phyloP scores from a whole-genome alignment of 345 rosid genomes.

The Limnanthes douglasii region DNA sequence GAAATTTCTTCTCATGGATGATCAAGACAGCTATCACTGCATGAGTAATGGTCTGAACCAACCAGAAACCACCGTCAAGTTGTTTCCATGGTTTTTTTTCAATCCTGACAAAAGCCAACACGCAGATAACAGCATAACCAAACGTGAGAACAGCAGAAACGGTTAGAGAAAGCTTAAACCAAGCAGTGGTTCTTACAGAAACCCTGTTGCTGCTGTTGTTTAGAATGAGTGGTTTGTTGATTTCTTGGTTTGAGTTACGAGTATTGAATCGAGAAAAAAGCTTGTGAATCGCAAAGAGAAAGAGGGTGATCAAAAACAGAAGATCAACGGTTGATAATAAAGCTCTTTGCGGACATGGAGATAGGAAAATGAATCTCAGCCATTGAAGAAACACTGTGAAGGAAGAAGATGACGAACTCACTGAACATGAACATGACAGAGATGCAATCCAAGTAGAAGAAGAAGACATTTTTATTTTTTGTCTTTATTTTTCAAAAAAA shows the following conservation, averaged over 20 bases:
- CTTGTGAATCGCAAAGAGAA: conserved; percentile 30
- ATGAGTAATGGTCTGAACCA: conserved; percentile 60
- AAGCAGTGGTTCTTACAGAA: conserved; percentile 16
- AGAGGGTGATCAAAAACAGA: conserved; percentile 32
- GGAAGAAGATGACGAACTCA: conserved; percentile 16
- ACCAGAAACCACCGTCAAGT: conserved; percentile 40
- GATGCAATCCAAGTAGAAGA: conserved; percentile 39
- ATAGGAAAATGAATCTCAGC: conserved; percentile 61
- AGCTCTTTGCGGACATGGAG: conserved; percentile 74
- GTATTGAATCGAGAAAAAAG: conserved; percentile 23
- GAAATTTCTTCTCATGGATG: conserved; percentile 63
- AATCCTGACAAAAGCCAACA: conserved; percentile 26
- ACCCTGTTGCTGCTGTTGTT: conserved; percentile 12
- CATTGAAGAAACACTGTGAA: conserved; percentile 34
- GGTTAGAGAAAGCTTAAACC: conserved; percentile 45
- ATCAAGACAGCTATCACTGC: conserved; percentile 35
- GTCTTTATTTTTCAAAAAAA: too few relatives aligned
- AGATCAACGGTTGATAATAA: conserved; percentile 39
- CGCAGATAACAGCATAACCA: conserved; percentile 25
- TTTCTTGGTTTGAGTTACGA: conserved; percentile 14
- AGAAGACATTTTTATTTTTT: too few relatives aligned
- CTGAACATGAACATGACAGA: conserved; percentile 47
- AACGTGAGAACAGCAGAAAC: conserved; percentile 25
- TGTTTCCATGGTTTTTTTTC: conserved; percentile 26
- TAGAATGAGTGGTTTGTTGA: conserved; percentile 44